Conservation (phyloP, 202 grass and related monocot genomes). For the Setaria viridis region DNA sequence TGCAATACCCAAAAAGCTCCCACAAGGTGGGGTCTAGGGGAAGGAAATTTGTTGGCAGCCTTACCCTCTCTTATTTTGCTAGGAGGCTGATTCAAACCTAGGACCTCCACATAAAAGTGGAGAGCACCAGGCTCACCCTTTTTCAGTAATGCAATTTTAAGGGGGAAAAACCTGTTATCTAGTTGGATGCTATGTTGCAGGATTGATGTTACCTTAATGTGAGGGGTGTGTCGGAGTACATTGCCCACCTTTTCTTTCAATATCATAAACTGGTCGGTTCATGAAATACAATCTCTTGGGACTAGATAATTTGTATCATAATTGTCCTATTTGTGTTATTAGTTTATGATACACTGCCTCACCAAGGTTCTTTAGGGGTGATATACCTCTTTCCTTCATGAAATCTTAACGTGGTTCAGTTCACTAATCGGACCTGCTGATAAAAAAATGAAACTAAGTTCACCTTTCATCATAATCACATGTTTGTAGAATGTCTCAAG, state of each 20-base stretch:
- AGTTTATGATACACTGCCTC: background rate
- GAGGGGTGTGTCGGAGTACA: background rate
- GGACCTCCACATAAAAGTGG: background rate
- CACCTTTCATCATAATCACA: constrained; percentile 23
- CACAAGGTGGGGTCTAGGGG: background rate
- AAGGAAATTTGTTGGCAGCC: background rate
- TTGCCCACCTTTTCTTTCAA: background rate
- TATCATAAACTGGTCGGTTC: background rate
- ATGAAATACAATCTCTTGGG: background rate
- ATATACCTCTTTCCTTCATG: background rate
- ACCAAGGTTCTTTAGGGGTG: background rate
- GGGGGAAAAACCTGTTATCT: background rate
- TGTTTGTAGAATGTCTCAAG: constrained; percentile 1
- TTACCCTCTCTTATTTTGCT: background rate
- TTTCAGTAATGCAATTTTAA: background rate
- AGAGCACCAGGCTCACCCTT: background rate
- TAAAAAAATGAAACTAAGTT: constrained; percentile 28
- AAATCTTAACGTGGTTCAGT: background rate
- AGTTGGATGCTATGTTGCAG: background rate
- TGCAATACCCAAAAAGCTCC: background rate
- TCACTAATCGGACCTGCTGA: background rate
- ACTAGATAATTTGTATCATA: background rate
- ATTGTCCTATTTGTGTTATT: background rate
- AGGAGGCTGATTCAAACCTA: background rate
- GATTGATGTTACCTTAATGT: background rate